Conservation (phyloP, 148 eudicot species). For the Rhododendron ovatum region DNA sequence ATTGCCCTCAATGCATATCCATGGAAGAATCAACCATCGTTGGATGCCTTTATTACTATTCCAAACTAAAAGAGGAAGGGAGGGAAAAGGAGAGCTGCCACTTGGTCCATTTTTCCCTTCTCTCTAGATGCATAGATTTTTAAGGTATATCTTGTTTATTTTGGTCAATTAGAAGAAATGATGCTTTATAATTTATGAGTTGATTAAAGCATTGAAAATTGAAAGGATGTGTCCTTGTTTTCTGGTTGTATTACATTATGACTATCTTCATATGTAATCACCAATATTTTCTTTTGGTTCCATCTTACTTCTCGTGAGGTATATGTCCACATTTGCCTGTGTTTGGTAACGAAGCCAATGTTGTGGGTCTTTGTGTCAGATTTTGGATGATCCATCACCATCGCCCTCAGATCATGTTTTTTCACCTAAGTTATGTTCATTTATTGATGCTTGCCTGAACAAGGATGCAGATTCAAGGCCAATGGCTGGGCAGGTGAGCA, state of each 20-base stretch:
- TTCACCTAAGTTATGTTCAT: slow-evolving; percentile 86
- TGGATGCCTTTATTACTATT: neutral
- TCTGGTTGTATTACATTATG: neutral
- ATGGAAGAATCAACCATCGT: neutral
- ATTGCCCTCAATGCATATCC: neutral
- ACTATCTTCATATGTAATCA: neutral
- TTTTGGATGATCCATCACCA: slow-evolving; percentile 94
- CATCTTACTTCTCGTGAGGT: neutral
- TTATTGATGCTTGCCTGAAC: slow-evolving; percentile 77
- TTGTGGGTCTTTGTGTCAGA: slow-evolving; percentile 33
- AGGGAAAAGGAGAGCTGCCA: neutral
- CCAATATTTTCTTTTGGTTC: neutral
- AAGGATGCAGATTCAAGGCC: slow-evolving; percentile 84
- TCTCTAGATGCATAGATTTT: neutral
- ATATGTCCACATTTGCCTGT: neutral
- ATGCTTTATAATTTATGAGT: slow-evolving; percentile 19
- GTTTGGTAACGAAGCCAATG: slow-evolving; percentile 3
- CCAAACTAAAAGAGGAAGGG: neutral
- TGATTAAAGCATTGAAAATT: neutral
- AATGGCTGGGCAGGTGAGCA: slow-evolving; percentile 85
- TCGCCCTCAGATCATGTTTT: slow-evolving; percentile 57
- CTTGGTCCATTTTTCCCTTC: neutral
- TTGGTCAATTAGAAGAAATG: slow-evolving; percentile 23
- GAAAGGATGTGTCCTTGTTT: neutral
- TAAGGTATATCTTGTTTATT: neutral